These are phyloP conservation scores for Cystobasidium sp. DNA, from an alignment of 1,284 basidiomycete genomes.

Conservation along the genomic window DNA sequence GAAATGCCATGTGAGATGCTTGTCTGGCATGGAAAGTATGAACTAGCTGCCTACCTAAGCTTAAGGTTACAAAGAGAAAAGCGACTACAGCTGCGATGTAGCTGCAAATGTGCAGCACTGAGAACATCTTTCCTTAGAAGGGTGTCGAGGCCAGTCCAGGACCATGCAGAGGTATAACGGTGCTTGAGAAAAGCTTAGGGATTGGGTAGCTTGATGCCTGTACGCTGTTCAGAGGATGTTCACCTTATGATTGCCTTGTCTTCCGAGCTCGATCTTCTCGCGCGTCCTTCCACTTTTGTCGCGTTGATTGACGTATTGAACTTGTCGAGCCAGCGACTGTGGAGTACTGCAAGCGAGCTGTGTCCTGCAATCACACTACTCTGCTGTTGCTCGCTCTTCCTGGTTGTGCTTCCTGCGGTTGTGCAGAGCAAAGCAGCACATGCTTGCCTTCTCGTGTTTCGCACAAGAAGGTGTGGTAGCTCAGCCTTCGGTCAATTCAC, in stretches of 20 bases:
- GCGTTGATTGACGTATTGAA: neutral
- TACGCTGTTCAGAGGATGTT: too few species aligned
- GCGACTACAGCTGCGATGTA: slow-evolving; percentile 71
- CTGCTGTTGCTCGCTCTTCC: too few species aligned
- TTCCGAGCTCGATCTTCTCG: too few species aligned
- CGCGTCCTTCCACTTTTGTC: neutral
- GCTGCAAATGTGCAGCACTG: slow-evolving; percentile 54
- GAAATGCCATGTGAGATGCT: neutral
- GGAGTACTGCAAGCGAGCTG: neutral
- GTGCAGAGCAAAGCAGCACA: neutral
- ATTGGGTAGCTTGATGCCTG: too few species aligned
- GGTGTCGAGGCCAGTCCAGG: too few species aligned
- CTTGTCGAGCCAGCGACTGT: neutral
- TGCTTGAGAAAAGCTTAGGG: too few species aligned
- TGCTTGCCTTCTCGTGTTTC: neutral
- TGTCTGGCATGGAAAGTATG: neutral
- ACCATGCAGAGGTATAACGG: neutral
- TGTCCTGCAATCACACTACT: too few species aligned
- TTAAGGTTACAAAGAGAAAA: slow-evolving; percentile 78
- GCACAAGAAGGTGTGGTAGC: neutral
- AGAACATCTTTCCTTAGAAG: slow-evolving; percentile 43
- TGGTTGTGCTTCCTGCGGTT: neutral
- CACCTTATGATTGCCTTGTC: too few species aligned
- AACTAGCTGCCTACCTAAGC: slow-evolving; percentile 64
- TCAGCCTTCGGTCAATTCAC: slow-evolving; percentile 3